phyloP scores from a whole-genome alignment of 495 filamentous ascomycete species.

The Lasiosphaeriaceae sp. region DNA sequence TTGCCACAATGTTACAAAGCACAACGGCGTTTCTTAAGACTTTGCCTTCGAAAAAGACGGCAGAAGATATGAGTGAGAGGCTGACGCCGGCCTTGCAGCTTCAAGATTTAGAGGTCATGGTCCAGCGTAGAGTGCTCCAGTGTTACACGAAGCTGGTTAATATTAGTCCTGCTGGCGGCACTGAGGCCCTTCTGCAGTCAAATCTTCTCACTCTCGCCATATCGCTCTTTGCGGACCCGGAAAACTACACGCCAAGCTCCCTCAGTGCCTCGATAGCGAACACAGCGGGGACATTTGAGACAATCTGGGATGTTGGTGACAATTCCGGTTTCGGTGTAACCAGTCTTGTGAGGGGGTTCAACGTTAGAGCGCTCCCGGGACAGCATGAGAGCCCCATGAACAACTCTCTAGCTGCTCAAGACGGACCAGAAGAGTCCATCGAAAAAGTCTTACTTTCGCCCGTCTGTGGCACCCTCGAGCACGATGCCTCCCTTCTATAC shows the following conservation, averaged over 20 bases:
- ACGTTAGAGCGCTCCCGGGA: constrained; percentile 64
- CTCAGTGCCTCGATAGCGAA: constrained; percentile 89
- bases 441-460: constrained; percentile 69
- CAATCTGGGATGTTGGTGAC: constrained; percentile 90
- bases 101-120: constrained; percentile 91
- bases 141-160: constrained; percentile 90
- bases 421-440: constrained; percentile 64
- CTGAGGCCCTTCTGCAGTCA: constrained; percentile 82
- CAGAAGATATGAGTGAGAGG: constrained; percentile 81
- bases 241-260: constrained; percentile 77
- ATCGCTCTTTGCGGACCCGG: constrained; percentile 88
- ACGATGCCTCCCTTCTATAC: constrained; percentile 84
- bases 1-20: constrained; percentile 92
- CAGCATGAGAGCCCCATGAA: constrained; percentile 58
- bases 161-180: constrained; percentile 73
- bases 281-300: constrained; percentile 86
- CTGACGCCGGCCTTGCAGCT: constrained; percentile 84
- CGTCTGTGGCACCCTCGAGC: constrained; percentile 77
- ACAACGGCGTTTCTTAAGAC: constrained; percentile 83
- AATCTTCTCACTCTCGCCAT: constrained; percentile 91
- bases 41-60: constrained; percentile 75
- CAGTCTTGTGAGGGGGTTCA: constrained; percentile 74
- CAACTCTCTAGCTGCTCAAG: constrained; percentile 57
- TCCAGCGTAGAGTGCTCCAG: constrained; percentile 86
- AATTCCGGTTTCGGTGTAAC: constrained; percentile 93